These are phyloP conservation scores for Penicillium canescens DNA, from an alignment of 495 filamentous ascomycete genomes.

Conservation along the genomic window DNA sequence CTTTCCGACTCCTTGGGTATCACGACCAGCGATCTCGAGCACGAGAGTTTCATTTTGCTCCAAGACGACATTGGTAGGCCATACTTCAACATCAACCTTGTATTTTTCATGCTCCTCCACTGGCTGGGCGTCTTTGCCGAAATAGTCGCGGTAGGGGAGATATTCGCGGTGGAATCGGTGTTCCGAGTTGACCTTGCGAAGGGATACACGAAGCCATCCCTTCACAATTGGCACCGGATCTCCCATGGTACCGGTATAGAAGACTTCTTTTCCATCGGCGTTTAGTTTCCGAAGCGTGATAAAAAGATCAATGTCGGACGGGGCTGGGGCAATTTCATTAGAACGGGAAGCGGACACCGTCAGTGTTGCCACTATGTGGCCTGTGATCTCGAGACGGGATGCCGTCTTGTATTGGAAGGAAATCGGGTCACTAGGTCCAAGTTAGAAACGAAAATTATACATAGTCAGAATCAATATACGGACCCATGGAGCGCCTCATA, in stretches of 20 bases:
- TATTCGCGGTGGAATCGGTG: slow-evolving; percentile 33
- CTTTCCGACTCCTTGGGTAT: no score
- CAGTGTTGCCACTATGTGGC: slow-evolving; percentile 61
- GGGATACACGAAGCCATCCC: no score
- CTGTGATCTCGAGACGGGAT: slow-evolving; percentile 68
- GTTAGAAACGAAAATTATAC: no score
- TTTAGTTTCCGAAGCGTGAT: slow-evolving; percentile 60
- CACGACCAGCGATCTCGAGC: no score
- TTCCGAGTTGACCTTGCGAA: slow-evolving; percentile 1
- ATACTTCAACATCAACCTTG: slow-evolving; percentile 57
- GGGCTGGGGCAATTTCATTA: no score
- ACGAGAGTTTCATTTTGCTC: no score
- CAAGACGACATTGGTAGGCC: slow-evolving; percentile 64
- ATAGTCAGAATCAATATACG: no score
- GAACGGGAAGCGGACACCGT: slow-evolving; percentile 57
- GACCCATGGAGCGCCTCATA: no score
- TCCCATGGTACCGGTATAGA: slow-evolving; percentile 57
- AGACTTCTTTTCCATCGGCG: slow-evolving; percentile 55
- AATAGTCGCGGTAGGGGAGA: slow-evolving; percentile 58
- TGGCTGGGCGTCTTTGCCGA: slow-evolving; percentile 47
- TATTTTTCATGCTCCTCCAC: slow-evolving; percentile 52
- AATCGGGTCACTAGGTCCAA: no score
- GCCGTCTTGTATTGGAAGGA: no score
- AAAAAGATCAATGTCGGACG: slow-evolving; percentile 64
- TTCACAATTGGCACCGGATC: slow-evolving; percentile 42